Percentiles rank a stretch among this genome's conserved stretches.
Evolutionary conservation across 202 grass and related monocot species (phyloP).

Genomic region (Panicum hallii): DNA sequence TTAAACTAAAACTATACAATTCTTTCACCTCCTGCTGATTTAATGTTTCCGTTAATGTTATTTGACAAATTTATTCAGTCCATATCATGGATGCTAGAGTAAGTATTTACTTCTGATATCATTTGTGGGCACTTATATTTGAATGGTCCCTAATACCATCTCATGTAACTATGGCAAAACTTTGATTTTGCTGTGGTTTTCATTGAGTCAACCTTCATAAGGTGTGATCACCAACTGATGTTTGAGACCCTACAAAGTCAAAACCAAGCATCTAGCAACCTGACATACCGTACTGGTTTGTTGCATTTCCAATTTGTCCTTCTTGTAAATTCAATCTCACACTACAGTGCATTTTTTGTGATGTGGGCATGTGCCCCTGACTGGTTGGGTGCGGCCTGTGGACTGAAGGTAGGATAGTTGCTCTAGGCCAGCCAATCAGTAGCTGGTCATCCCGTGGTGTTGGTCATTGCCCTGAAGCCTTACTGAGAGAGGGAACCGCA

Average conservation of each 20-base stretch:
- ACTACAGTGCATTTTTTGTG: background rate
- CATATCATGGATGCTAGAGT: constrained; percentile 1
- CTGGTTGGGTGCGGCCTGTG: background rate
- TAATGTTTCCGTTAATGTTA: constrained; percentile 19
- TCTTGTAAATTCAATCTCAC: background rate
- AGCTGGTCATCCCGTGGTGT: background rate
- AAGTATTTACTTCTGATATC: constrained; percentile 2
- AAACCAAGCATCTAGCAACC: background rate
- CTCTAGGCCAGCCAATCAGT: no score
- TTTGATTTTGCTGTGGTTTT: background rate
- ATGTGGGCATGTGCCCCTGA: background rate
- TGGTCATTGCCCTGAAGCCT: background rate
- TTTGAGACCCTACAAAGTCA: background rate
- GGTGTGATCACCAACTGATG: background rate
- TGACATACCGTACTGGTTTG: background rate
- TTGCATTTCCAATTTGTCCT: constrained; percentile 7
- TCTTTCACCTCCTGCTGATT: constrained; percentile 11
- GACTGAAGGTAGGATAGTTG: background rate
- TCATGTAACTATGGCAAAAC: background rate
- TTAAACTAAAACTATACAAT: constrained; percentile 24
- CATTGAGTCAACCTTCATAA: constrained; percentile 3
- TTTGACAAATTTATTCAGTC: constrained; percentile 3
- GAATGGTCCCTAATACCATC: background rate
- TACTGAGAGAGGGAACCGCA: background rate
- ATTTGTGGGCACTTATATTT: background rate